These are phyloP conservation scores for Leccinum olivaceoglutinosum DNA, from an alignment of 1,284 basidiomycete genomes.

Conservation along the genomic window DNA sequence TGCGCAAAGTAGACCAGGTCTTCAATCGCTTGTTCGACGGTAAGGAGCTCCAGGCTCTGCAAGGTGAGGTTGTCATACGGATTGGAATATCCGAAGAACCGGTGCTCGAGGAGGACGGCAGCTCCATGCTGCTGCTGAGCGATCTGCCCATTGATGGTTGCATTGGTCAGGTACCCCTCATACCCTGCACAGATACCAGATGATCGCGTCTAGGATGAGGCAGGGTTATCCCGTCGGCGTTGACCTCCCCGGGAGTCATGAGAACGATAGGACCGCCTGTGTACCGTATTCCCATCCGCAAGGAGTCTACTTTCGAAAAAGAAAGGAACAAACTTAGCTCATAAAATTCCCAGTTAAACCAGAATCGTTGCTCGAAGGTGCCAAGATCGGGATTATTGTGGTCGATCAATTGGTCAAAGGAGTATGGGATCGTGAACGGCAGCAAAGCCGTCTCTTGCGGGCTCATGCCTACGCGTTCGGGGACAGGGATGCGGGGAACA, in stretches of 20 bases:
- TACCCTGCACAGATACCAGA: conserved; percentile 37
- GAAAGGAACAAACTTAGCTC: conserved; percentile 37
- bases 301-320: neutral
- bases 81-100: conserved; percentile 51
- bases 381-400: conserved; percentile 60
- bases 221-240: conserved; percentile 35
- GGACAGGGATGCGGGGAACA: conserved; percentile 13
- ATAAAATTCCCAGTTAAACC: conserved; percentile 61
- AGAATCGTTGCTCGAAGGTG: conserved; percentile 73
- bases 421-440: conserved; percentile 44
- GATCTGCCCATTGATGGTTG: conserved; percentile 59
- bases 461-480: conserved; percentile 6
- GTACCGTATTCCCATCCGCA: neutral
- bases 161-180: conserved; percentile 55
- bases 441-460: conserved; percentile 21
- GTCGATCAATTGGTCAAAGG: conserved; percentile 69
- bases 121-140: conserved; percentile 63
- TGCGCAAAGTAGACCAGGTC: conserved; percentile 68
- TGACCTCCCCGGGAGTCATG: conserved; percentile 43
- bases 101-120: conserved; percentile 55
- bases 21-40: conserved; percentile 66
- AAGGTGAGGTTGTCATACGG: conserved; percentile 58
- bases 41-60: conserved; percentile 52
- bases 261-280: conserved; percentile 66
- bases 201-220: conserved; percentile 1